A percentile compares a stretch with the other conserved stretches of the same genome.
Evolutionary conservation across 2,329 filamentous ascomycete species (phyloP).

Genomic region (Remersonia thermophila): DNA sequence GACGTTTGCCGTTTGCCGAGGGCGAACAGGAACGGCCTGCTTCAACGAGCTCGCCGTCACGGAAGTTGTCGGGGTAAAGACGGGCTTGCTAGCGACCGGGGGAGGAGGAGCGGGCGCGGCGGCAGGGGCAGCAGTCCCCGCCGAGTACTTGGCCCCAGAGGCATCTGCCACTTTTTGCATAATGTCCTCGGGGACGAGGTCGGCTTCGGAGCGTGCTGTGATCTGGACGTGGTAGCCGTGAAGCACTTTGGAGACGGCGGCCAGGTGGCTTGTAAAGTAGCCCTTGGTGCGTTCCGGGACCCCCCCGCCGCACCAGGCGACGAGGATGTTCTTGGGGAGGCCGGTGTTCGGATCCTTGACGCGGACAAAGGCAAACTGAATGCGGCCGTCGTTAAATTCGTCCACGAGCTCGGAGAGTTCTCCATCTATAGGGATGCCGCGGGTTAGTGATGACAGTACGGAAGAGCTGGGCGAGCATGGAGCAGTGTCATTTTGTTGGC

Average conservation of each 20-base stretch:
- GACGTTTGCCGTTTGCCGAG: constrained; percentile 44
- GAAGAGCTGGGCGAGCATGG: constrained; percentile 3
- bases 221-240: constrained; percentile 98
- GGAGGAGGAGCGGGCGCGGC: constrained; percentile 48
- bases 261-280: constrained; percentile 91
- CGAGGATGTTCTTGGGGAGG: constrained; percentile 83
- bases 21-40: constrained; percentile 53
- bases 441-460: too few species aligned
- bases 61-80: constrained; percentile 65
- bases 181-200: constrained; percentile 77
- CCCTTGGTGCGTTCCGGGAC: constrained; percentile 98
- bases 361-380: constrained; percentile 95
- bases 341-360: constrained; percentile 87
- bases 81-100: constrained; percentile 75
- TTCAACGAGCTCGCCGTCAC: constrained; percentile 44
- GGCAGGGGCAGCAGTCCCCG: constrained; percentile 44
- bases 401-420: constrained; percentile 83
- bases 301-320: constrained; percentile 94
- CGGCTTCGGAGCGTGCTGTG: constrained; percentile 80
- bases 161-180: constrained; percentile 90
- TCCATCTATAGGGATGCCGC: constrained; percentile 50
- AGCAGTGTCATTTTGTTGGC: neutral
- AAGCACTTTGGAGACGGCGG: constrained; percentile 79
- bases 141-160: constrained; percentile 87
- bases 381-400: constrained; percentile 90